Evolutionary conservation across 2,329 filamentous ascomycete genomes (phyloP).

Genomic region (Chrysoporthe cubensis): DNA sequence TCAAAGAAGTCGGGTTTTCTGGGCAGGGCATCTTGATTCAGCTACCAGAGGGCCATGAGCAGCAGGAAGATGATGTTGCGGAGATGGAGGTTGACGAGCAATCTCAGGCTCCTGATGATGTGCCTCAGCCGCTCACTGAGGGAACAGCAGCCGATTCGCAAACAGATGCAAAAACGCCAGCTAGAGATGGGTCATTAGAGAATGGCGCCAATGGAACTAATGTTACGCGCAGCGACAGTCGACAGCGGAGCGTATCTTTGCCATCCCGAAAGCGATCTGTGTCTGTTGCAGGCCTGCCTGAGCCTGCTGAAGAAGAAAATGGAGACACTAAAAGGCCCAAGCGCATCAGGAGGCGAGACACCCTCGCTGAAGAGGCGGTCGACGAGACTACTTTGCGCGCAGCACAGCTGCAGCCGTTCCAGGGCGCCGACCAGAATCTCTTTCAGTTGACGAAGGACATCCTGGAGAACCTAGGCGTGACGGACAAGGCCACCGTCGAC

Average conservation of each 20-base stretch:
- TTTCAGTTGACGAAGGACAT: conserved; percentile 61
- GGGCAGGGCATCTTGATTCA: conserved; percentile 42
- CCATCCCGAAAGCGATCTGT: conserved; percentile 64
- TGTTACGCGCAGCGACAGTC: conserved; percentile 22
- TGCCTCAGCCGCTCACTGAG: conserved; percentile 18
- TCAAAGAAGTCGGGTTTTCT: conserved; percentile 40
- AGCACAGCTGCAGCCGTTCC: conserved; percentile 59
- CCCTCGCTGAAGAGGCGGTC: conserved; percentile 53
- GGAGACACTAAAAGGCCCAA: conserved; percentile 67
- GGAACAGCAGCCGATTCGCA: conserved; percentile 18
- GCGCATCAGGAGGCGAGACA: conserved; percentile 64
- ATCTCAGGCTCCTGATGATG: conserved; percentile 30
- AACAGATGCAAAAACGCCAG: conserved; percentile 1
- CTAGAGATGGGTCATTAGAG: conserved; percentile 20
- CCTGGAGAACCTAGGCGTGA: conserved; percentile 58
- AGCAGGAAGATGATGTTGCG: conserved; percentile 40
- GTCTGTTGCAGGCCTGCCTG: conserved; percentile 61
- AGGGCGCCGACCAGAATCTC: conserved; percentile 59
- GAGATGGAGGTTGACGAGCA: conserved; percentile 45
- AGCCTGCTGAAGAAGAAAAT: conserved; percentile 60
- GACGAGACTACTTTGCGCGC: conserved; percentile 58
- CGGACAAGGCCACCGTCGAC: conserved; percentile 51
- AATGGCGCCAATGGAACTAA: conserved; percentile 9
- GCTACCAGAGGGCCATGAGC: conserved; percentile 42
- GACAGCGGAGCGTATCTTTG: conserved; percentile 43